These are phyloP conservation scores for Aspergillus glaucus DNA, from an alignment of 2,329 filamentous ascomycete species.

Conservation along the genomic window DNA sequence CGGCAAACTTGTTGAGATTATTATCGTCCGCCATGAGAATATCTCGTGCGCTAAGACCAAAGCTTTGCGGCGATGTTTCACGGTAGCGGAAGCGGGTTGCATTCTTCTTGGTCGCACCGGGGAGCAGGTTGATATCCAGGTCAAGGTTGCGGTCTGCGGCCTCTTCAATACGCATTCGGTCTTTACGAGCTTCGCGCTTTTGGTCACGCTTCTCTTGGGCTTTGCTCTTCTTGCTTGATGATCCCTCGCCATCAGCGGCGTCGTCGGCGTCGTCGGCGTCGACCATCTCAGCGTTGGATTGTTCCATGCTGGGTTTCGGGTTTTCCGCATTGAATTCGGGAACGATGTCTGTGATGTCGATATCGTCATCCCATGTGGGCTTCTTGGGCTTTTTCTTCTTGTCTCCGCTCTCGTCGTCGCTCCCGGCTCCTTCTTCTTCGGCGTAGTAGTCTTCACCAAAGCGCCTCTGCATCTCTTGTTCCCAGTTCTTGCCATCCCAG, in stretches of 20 bases:
- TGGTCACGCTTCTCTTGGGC: slow-evolving; percentile 49
- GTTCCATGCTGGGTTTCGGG: slow-evolving; percentile 46
- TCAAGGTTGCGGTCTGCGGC: slow-evolving; percentile 78
- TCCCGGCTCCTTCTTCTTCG: slow-evolving; percentile 52
- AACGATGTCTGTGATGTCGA: slow-evolving; percentile 88
- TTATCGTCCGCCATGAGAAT: slow-evolving; percentile 86
- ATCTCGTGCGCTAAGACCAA: slow-evolving; percentile 82
- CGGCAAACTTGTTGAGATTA: slow-evolving; percentile 81
- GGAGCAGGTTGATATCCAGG: slow-evolving; percentile 60
- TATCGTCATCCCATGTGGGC: slow-evolving; percentile 92
- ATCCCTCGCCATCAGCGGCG: slow-evolving; percentile 28
- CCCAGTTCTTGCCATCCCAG: slow-evolving; percentile 87
- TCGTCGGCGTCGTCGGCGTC: slow-evolving; percentile 13
- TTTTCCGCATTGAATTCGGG: slow-evolving; percentile 72
- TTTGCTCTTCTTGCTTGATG: slow-evolving; percentile 41
- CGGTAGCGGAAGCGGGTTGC: slow-evolving; percentile 74
- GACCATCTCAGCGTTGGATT: slow-evolving; percentile 50
- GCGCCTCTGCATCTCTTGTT: slow-evolving; percentile 76
- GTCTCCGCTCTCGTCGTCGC: slow-evolving; percentile 33
- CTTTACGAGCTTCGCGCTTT: slow-evolving; percentile 69
- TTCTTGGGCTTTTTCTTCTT: slow-evolving; percentile 68
- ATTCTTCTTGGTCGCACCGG: slow-evolving; percentile 47
- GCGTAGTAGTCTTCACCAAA: slow-evolving; percentile 93
- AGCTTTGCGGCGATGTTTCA: slow-evolving; percentile 83
- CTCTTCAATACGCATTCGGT: slow-evolving; percentile 76